Evolutionary conservation across 768 basidiomycete genomes (phyloP).

Genomic region (Macrolepiota albuminosa): DNA sequence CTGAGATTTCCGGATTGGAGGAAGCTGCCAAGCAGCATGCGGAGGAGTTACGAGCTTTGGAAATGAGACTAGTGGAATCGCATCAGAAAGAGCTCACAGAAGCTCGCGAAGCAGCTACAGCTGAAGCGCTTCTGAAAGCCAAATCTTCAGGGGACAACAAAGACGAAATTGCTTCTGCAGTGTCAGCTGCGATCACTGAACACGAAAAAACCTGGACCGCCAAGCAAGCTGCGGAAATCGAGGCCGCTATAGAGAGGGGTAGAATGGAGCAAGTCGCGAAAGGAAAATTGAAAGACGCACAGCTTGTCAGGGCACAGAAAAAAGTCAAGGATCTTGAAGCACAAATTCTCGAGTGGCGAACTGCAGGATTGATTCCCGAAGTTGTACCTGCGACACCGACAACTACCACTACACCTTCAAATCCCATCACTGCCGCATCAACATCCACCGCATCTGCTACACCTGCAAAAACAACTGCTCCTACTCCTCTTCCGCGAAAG

Average conservation of each 20-base stretch:
- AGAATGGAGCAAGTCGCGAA: conserved; percentile 59
- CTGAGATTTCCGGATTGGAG: conserved; percentile 23
- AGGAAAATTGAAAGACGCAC: conserved; percentile 65
- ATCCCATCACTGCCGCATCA: conserved; percentile 23
- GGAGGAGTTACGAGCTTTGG: conserved; percentile 53
- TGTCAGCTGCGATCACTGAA: conserved; percentile 44
- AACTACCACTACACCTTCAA: conserved; percentile 18
- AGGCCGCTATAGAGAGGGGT: conserved; percentile 63
- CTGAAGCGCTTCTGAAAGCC: conserved; percentile 29
- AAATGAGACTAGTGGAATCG: conserved; percentile 46
- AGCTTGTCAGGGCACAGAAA: conserved; percentile 55
- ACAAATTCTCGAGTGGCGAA: conserved; percentile 54
- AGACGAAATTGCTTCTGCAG: conserved; percentile 41
- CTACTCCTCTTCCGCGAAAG: conserved; percentile 15
- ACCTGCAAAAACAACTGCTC: conserved; percentile 4
- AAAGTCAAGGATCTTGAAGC: conserved; percentile 67
- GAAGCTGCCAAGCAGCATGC: conserved; percentile 49
- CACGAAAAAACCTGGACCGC: conserved; percentile 43
- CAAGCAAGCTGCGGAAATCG: conserved; percentile 51
- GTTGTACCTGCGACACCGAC: conserved; percentile 21
- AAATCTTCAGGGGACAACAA: conserved; percentile 27
- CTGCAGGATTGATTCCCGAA: conserved; percentile 42
- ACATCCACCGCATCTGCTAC: conserved; percentile 1
- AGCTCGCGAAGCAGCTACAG: conserved; percentile 43
- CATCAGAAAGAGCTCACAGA: conserved; percentile 50